Evolutionary conservation across 1,139 yeast species (phyloP).

Genomic region (Candida tropicalis): DNA sequence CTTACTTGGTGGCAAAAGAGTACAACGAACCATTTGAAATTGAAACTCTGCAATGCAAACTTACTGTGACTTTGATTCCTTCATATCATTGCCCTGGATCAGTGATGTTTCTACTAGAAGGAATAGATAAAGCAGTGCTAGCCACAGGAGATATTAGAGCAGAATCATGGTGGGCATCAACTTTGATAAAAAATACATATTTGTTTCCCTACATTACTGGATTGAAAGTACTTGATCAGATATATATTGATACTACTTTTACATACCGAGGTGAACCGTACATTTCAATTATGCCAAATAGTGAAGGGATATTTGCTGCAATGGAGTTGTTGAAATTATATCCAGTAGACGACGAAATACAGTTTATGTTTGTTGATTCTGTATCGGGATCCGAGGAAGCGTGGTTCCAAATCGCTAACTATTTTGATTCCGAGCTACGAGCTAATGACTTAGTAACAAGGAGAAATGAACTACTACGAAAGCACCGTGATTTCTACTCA

Average conservation of each 20-base stretch:
- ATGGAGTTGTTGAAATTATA: constrained; percentile 39
- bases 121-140: constrained; percentile 34
- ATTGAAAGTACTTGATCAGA: constrained; percentile 37
- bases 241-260: constrained; percentile 63
- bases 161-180: constrained; percentile 54
- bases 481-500: constrained; percentile 6
- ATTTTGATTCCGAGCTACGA: constrained; percentile 35
- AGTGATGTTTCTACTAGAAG: constrained; percentile 54
- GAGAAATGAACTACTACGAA: constrained; percentile 18
- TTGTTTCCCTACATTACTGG: constrained; percentile 48
- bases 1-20: constrained; percentile 24
- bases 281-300: constrained; percentile 45
- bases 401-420: constrained; percentile 44
- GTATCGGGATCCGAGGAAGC: constrained; percentile 60
- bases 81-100: constrained; percentile 70
- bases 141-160: constrained; percentile 65
- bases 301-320: constrained; percentile 41
- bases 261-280: constrained; percentile 53
- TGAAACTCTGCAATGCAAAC: constrained; percentile 15
- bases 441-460: constrained; percentile 26
- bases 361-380: constrained; percentile 43
- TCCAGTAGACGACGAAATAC: constrained; percentile 45
- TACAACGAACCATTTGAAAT: constrained; percentile 29
- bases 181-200: constrained; percentile 38
- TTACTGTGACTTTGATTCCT: constrained; percentile 33